Conservation (phyloP, 2,329 filamentous ascomycete genomes). For the Fonsecaea erecta region DNA sequence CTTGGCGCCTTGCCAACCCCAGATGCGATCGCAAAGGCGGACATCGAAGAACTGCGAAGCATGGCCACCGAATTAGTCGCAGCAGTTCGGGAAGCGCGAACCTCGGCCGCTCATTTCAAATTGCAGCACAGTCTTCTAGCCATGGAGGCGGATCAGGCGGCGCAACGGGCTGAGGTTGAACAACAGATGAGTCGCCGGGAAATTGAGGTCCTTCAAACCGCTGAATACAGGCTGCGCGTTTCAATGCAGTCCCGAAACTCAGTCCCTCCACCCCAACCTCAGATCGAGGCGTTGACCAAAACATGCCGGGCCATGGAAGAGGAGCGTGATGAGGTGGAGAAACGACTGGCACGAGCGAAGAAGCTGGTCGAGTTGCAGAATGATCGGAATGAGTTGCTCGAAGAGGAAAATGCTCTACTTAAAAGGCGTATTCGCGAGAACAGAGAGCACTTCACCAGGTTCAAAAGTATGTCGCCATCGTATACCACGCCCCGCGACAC, state of each 20-base stretch:
- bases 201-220: constrained; percentile 78
- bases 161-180: constrained; percentile 86
- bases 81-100: constrained; percentile 70
- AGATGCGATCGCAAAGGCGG: constrained; percentile 59
- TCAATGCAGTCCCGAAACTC: constrained; percentile 48
- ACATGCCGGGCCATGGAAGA: constrained; percentile 69
- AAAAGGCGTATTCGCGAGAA: constrained; percentile 87
- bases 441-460: constrained; percentile 78
- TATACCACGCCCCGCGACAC: constrained; percentile 65
- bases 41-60: constrained; percentile 57
- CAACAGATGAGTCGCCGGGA: constrained; percentile 89
- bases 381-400: constrained; percentile 70
- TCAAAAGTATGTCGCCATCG: constrained; percentile 56
- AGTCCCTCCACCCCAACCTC: constrained; percentile 49
- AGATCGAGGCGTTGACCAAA: constrained; percentile 65
- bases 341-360: constrained; percentile 72
- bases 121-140: constrained; percentile 83
- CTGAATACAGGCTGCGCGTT: constrained; percentile 64
- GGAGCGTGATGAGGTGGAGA: constrained; percentile 60
- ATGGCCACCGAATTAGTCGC: constrained; percentile 60
- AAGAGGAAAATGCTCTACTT: constrained; percentile 76
- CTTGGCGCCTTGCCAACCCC: constrained; percentile 52
- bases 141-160: constrained; percentile 81
- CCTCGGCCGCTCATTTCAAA: constrained; percentile 87
- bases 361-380: constrained; percentile 78